Conservation (phyloP, 2,329 filamentous ascomycete genomes). For the Phoma sp. region DNA sequence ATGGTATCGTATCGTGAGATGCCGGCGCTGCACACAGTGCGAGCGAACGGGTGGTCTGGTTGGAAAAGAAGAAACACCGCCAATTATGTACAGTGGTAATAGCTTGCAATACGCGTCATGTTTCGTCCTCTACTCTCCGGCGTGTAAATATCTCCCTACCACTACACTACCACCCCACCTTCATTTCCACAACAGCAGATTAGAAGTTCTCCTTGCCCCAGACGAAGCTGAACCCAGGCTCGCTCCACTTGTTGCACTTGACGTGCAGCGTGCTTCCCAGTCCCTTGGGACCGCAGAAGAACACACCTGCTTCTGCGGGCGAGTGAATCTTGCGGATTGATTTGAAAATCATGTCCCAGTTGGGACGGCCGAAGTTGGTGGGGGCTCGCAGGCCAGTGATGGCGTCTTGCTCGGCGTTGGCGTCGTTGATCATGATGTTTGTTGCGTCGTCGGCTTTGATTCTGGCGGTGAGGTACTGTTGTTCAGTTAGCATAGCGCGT, state of each 20-base stretch:
- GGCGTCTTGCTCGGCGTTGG: slow-evolving; percentile 81
- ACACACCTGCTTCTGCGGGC: slow-evolving; percentile 52
- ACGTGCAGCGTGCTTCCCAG: slow-evolving; percentile 78
- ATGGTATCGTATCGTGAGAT: slow-evolving; percentile 9
- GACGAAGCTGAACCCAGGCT: slow-evolving; percentile 73
- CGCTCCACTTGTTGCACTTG: slow-evolving; percentile 87
- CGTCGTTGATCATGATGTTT: slow-evolving; percentile 93
- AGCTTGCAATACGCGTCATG: slow-evolving; percentile 7
- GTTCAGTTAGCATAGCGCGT: slow-evolving; percentile 17
- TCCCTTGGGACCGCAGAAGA: slow-evolving; percentile 86
- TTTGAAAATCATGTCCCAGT: slow-evolving; percentile 91
- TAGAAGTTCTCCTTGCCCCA: slow-evolving; percentile 76
- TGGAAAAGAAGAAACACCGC: not conserved
- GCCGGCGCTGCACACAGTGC: slow-evolving; percentile 8
- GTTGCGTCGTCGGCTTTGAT: slow-evolving; percentile 86
- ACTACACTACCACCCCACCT: not conserved
- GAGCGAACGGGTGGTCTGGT: not conserved
- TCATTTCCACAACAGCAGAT: not conserved
- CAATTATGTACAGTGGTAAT: slow-evolving; percentile 15
- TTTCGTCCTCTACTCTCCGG: not conserved
- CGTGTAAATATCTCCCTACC: not conserved
- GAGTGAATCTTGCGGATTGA: slow-evolving; percentile 74
- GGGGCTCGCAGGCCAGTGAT: slow-evolving; percentile 83
- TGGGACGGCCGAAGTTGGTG: slow-evolving; percentile 84
- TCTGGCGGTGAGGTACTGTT: slow-evolving; percentile 78